A percentile compares a stretch with the other conserved stretches of the same genome.
phyloP scores from a whole-genome alignment of 139 green algal species.

The Micromonas commoda region DNA sequence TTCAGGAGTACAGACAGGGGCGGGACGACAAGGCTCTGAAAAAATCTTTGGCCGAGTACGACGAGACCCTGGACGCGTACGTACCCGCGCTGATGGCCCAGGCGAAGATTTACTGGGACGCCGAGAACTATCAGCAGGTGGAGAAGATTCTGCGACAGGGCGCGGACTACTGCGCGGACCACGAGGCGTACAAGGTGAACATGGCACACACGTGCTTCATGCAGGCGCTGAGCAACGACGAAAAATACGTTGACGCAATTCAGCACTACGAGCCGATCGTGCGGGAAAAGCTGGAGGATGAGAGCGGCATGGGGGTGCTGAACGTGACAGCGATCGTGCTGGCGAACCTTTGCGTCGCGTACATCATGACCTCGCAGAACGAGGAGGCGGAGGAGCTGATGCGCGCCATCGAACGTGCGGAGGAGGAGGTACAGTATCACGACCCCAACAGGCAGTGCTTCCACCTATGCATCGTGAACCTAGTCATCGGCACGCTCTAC shows the following conservation, averaged over 20 bases:
- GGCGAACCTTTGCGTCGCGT: constrained; percentile 85
- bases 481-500: constrained; percentile 89
- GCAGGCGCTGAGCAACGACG: constrained; percentile 55
- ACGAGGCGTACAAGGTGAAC: constrained; percentile 79
- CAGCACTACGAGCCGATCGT: constrained; percentile 67
- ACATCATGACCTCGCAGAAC: constrained; percentile 84
- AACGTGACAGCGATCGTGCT: constrained; percentile 73
- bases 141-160: constrained; percentile 68
- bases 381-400: constrained; percentile 85
- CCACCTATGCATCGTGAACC: constrained; percentile 86
- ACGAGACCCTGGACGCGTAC: constrained; percentile 72
- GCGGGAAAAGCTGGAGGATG: constrained; percentile 38
- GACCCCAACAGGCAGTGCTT: constrained; percentile 57
- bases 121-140: constrained; percentile 59
- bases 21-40: constrained; percentile 67
- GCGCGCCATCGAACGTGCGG: constrained; percentile 72
- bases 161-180: constrained; percentile 77
- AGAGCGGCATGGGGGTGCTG: constrained; percentile 53
- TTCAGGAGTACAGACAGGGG: constrained; percentile 58
- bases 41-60: constrained; percentile 67
- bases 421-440: constrained; percentile 42
- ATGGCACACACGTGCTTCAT: constrained; percentile 81
- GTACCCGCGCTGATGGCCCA: constrained; percentile 72
- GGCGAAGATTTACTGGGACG: constrained; percentile 73
- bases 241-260: constrained; percentile 70